Base-by-base conservation (phyloP, 306 rosid genomes). In the Hippophae tibetana region DNA sequence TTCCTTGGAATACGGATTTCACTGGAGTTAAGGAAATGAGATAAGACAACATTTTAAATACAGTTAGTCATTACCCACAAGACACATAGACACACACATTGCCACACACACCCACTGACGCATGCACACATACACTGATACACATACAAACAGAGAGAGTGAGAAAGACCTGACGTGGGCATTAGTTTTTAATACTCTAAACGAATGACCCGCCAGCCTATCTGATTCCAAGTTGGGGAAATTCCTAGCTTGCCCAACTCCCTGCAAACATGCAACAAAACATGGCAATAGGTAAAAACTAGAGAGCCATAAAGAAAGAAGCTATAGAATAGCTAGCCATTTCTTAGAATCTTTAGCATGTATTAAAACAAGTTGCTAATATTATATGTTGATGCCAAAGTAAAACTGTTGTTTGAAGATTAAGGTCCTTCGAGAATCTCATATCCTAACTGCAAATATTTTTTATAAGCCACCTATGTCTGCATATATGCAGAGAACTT, bases 141-240 rank as follows among this genome's bases (percentile, higher is more conserved):
- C 38, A 31, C 3, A 9, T 14, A 27, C 64, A 53, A 72, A 55
- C 62, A 53, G 72, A 56, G 72, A 56, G 75, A 70, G 77, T 70
- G 74, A 70, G 38, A 70, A 10, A 49, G 31, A 90, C 99, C 96
- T 84, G 76, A 79, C 78, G 73, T 74, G 85, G 42, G 78, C 78
- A 74, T 61, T 67, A 60, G 71, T 80, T 77, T 76, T 93, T 78
- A 83, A 78, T 58, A 76, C 73, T 83, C 99, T 78, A 50, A 90
- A 85, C 18, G 99, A 93, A 83, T 88, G 96, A 73, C 78, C 64
- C 10, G 93, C 74, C 68, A 88, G 85, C 74, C 86, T 84, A 62
- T 93, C 95, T 42, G 96, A 86, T 73, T 88, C 94, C 86, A 93
- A 51, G 49, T 60, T 44, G 64, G 89, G 63, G 65, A 51, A 74